Evolutionary conservation across 352 stramenopile species (phyloP).

Genomic region (Pythium volutum): DNA sequence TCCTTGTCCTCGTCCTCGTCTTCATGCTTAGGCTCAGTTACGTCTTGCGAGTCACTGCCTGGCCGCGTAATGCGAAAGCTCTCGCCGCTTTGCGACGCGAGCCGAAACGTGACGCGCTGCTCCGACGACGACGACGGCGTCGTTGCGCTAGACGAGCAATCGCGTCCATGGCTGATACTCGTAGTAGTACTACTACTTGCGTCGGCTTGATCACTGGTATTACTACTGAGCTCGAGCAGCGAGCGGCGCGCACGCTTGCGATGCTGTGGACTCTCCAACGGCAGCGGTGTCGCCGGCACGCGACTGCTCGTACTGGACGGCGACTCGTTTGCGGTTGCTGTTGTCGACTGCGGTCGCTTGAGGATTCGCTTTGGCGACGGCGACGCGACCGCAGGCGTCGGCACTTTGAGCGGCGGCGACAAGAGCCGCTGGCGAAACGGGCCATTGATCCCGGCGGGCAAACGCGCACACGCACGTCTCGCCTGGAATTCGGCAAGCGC

Average conservation of each 20-base stretch:
- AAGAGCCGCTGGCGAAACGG: constrained; percentile 32
- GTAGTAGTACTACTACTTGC: too few relatives aligned
- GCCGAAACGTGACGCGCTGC: constrained; percentile 47
- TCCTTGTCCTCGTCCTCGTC: constrained; percentile 28
- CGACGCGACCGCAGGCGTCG: constrained; percentile 10
- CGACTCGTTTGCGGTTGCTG: neutral
- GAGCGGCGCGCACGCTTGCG: constrained; percentile 49
- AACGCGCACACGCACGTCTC: constrained; percentile 35
- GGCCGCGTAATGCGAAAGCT: constrained; percentile 44
- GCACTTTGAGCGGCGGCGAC: constrained; percentile 14
- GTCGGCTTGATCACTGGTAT: constrained; percentile 21
- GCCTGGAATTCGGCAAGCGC: constrained; percentile 56
- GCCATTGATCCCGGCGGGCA: constrained; percentile 28
- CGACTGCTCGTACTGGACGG: constrained; percentile 13
- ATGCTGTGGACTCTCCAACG: constrained; percentile 30
- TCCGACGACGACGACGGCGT: too few relatives aligned
- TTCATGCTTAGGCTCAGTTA: neutral
- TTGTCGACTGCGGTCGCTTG: too few relatives aligned
- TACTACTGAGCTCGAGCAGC: constrained; percentile 33
- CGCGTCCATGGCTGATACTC: constrained; percentile 11
- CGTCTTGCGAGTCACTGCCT: constrained; percentile 53
- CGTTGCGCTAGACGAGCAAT: neutral
- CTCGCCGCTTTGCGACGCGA: constrained; percentile 33
- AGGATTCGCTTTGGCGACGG: constrained; percentile 33
- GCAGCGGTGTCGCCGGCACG: constrained; percentile 20